Evolutionary conservation across 345 rosid genomes (phyloP).

Genomic region (Noccaea bulbosa): DNA sequence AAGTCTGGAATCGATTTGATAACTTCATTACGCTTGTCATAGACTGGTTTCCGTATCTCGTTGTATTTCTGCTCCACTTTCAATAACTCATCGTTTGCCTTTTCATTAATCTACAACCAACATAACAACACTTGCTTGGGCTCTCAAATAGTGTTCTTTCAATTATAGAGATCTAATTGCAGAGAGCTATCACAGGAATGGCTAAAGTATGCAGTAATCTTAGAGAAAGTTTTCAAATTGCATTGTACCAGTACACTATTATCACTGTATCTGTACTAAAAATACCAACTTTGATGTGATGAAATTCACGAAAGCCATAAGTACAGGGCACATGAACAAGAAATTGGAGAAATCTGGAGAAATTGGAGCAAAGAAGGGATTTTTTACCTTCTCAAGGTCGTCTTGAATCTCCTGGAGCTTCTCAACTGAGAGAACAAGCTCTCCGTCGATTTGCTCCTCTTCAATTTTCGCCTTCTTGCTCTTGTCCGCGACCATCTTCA

Average conservation of each 20-base stretch:
- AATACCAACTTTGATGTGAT: background rate
- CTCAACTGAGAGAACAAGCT: constrained; percentile 84
- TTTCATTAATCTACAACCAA: constrained; percentile 72
- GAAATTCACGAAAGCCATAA: background rate
- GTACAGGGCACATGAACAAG: background rate
- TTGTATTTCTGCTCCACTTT: constrained; percentile 92
- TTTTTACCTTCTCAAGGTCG: constrained; percentile 78
- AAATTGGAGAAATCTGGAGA: background rate
- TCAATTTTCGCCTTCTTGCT: constrained; percentile 75
- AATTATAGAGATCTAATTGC: background rate
- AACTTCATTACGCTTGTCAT: constrained; percentile 76
- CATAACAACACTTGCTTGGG: background rate
- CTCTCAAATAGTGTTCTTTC: background rate
- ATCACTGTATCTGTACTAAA: background rate
- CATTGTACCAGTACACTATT: background rate
- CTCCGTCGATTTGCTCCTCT: constrained; percentile 74
- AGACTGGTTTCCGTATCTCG: constrained; percentile 81
- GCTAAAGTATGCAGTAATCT: background rate
- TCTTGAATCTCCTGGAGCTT: constrained; percentile 96
- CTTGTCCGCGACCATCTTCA: constrained; percentile 70
- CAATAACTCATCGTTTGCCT: constrained; percentile 89
- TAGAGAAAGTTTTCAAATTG: background rate
- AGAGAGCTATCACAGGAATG: background rate
- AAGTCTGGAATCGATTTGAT: constrained; percentile 85
- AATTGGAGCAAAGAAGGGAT: background rate